These are phyloP conservation scores for Cladorrhinum sp. DNA, from an alignment of 2,329 filamentous ascomycete species.

Conservation along the genomic window DNA sequence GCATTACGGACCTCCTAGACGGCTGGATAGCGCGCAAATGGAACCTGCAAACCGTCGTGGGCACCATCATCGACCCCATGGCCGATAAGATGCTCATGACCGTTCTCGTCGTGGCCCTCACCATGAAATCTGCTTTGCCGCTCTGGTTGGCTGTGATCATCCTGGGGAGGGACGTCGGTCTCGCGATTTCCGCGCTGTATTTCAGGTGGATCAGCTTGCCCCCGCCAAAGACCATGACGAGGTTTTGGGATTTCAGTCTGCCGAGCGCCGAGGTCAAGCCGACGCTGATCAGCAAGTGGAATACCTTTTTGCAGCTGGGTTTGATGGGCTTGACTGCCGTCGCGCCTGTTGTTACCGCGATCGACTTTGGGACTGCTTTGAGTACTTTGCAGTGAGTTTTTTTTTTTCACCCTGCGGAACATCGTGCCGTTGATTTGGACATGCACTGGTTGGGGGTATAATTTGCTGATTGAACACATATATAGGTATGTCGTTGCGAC, in stretches of 20 bases:
- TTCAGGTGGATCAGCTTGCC: constrained; percentile 94
- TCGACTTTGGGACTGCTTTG: constrained; percentile 53
- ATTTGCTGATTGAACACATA: neutral
- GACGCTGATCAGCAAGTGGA: constrained; percentile 83
- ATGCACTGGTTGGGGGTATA: neutral
- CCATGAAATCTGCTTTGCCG: constrained; percentile 77
- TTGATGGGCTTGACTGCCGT: constrained; percentile 83
- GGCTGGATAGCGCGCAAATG: constrained; percentile 89
- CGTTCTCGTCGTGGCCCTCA: constrained; percentile 79
- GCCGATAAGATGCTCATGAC: constrained; percentile 97
- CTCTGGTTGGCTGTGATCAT: constrained; percentile 88
- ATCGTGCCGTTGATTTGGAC: no score
- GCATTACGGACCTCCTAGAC: constrained; percentile 86
- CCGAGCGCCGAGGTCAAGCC: constrained; percentile 82
- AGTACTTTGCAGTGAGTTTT: constrained; percentile 61
- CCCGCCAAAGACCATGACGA: constrained; percentile 82
- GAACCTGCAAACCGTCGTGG: constrained; percentile 88
- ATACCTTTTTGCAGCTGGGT: constrained; percentile 86
- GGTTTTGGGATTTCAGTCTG: constrained; percentile 97
- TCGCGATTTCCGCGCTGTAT: constrained; percentile 85
- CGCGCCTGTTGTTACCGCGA: constrained; percentile 65
- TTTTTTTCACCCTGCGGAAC: neutral
- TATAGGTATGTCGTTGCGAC: constrained; percentile 75
- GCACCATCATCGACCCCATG: constrained; percentile 93
- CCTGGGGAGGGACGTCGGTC: constrained; percentile 78